Base-by-base conservation (phyloP, 2,329 filamentous ascomycete genomes). In the Alternaria incomplexa region DNA sequence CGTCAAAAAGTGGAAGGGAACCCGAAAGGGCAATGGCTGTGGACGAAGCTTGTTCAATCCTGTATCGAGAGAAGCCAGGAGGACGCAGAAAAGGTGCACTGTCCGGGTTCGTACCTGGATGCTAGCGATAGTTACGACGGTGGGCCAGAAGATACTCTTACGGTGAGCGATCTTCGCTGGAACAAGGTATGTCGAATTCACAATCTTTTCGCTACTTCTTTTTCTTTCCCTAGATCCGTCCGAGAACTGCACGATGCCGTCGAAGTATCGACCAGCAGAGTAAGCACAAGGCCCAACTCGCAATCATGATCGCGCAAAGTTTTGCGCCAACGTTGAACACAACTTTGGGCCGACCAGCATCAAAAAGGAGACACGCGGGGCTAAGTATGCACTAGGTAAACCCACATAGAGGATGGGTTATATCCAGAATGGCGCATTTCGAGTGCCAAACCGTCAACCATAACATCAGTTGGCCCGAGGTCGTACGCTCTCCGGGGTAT, bases 1-100 rank as follows among this genome's bases (percentile, higher is more conserved):
- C 54, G 66, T 15, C 67, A 66, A 22, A 64, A 65, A 20, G 30
- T 47, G 23, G 44, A 66, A 1, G 68, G 71, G 3, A 65, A 75
- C 47, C 67, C 62, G 2, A 78, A 74, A 47, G 75, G 72, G 3
- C 13, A 45, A 9, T 79, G 77, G 77, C 32, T 79, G 36, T 47
- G 65, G 20, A 55, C 63, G 22, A 74, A 78, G 26, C 50, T 79
- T 9, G 44, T 64, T 23, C 69, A 73, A 36, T 61, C 74, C 43
- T 52, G 68, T 4, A 25, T 62, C 4, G 2, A 28, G 10, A 53
- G 50, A 8, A 43, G 36, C 5, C 23, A 12, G 5, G n/a, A 12
- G 1, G 12, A 25, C 1, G 20, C 28, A 13, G 7, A 26, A 11
- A 13, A 30, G 9, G 20, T 20, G 20, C 20, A 20, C 20, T 20